A percentile compares a stretch with the other conserved stretches of the same genome.
Conservation (phyloP, 2,329 filamentous ascomycete genomes). For the Cadophora gregata region DNA sequence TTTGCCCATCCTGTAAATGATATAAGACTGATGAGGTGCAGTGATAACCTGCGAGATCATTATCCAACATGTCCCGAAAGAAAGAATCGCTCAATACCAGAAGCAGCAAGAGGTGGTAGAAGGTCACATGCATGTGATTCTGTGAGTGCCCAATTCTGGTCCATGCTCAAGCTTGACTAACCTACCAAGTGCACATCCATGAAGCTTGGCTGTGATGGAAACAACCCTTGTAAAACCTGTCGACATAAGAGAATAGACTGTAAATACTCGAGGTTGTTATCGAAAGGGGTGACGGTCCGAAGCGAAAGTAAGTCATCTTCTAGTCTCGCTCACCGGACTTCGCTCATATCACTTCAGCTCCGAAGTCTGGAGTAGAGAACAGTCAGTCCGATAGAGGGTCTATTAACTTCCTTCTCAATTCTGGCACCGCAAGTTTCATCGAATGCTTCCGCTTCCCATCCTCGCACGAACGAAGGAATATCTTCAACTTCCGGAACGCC, state of each 20-base stretch:
- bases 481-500: slow-evolving; percentile 46
- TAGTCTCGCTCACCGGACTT: neutral
- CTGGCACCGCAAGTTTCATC: slow-evolving; percentile 52
- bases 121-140: slow-evolving; percentile 54
- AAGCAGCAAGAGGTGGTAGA: slow-evolving; percentile 52
- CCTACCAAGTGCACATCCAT: slow-evolving; percentile 50
- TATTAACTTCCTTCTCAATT: slow-evolving; percentile 53
- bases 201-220: slow-evolving; percentile 54
- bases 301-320: slow-evolving; percentile 25
- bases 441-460: slow-evolving; percentile 52
- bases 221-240: slow-evolving; percentile 51
- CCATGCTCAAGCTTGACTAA: slow-evolving; percentile 15
- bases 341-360: slow-evolving; percentile 1
- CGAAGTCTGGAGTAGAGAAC: slow-evolving; percentile 35
- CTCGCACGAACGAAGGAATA: slow-evolving; percentile 46
- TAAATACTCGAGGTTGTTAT: slow-evolving; percentile 33
- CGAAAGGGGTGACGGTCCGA: slow-evolving; percentile 27
- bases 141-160: slow-evolving; percentile 40
- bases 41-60: slow-evolving; percentile 54
- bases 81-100: slow-evolving; percentile 50
- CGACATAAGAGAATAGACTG: slow-evolving; percentile 50
- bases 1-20: neutral
- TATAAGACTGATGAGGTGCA: slow-evolving; percentile 32
- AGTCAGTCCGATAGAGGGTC: slow-evolving; percentile 50
- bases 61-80: slow-evolving; percentile 50